Evolutionary conservation across 805 yeast genomes (phyloP).

Genomic region (Maudiozyma bulderi): DNA sequence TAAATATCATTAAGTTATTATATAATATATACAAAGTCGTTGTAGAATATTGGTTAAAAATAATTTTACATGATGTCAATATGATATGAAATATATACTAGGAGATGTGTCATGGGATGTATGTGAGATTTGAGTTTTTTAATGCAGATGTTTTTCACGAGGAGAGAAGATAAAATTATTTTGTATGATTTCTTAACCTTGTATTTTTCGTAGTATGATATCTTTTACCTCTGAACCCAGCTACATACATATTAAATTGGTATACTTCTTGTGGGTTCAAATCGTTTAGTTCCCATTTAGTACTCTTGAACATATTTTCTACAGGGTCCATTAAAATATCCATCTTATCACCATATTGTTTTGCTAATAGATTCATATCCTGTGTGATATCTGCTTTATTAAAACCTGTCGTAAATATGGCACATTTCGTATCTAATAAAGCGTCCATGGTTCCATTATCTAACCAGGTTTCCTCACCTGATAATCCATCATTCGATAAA

Average conservation of each 20-base stretch:
- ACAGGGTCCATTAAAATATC: slow-evolving; percentile 73
- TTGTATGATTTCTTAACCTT: neutral
- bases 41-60: no score
- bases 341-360: slow-evolving; percentile 60
- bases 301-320: slow-evolving; percentile 67
- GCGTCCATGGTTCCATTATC: slow-evolving; percentile 67
- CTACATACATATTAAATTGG: slow-evolving; percentile 81
- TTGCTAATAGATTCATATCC: slow-evolving; percentile 63
- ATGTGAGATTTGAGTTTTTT: no score
- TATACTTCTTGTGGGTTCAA: slow-evolving; percentile 85
- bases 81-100: no score
- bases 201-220: slow-evolving; percentile 62
- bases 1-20: no score
- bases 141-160: no score
- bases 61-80: no score
- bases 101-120: no score
- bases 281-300: slow-evolving; percentile 93
- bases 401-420: slow-evolving; percentile 83
- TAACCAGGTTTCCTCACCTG: slow-evolving; percentile 75
- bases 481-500: neutral
- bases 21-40: no score
- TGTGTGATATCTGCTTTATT: slow-evolving; percentile 60
- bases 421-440: slow-evolving; percentile 85
- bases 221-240: slow-evolving; percentile 93
- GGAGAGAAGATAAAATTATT: no score